Conservation (phyloP, 306 rosid genomes). For the Ormosia semicastrata region DNA sequence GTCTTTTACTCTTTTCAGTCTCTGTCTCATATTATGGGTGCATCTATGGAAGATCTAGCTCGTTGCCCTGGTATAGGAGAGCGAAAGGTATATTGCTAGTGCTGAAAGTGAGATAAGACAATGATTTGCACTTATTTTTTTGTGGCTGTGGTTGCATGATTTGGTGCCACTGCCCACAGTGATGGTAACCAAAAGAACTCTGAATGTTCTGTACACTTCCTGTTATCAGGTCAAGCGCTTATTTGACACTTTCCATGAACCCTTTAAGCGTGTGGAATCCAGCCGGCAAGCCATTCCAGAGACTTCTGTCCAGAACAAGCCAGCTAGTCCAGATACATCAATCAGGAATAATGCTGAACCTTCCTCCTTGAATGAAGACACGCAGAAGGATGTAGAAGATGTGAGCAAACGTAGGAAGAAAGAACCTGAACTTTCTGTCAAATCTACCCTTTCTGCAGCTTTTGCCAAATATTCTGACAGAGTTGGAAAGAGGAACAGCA, state of each 20-base stretch:
- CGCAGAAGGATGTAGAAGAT: slow-evolving; percentile 35
- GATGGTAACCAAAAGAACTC: neutral
- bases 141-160: slow-evolving; percentile 10
- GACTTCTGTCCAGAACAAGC: slow-evolving; percentile 32
- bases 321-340: slow-evolving; percentile 40
- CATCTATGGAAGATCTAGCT: slow-evolving; percentile 98
- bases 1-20: slow-evolving; percentile 51
- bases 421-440: slow-evolving; percentile 62
- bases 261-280: slow-evolving; percentile 78
- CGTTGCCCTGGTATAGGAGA: slow-evolving; percentile 99
- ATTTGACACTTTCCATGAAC: slow-evolving; percentile 89
- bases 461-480: slow-evolving; percentile 68
- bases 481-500: slow-evolving; percentile 44
- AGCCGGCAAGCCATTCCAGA: slow-evolving; percentile 51
- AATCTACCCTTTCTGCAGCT: slow-evolving; percentile 83
- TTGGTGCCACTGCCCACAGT: neutral
- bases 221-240: slow-evolving; percentile 77
- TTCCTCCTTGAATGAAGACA: slow-evolving; percentile 42
- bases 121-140: neutral
- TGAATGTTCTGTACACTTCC: slow-evolving; percentile 17
- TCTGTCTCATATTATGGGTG: slow-evolving; percentile 89
- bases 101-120: slow-evolving; percentile 12
- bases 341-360: slow-evolving; percentile 45
- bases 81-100: slow-evolving; percentile 68
- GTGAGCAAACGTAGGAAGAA: slow-evolving; percentile 46